Base-by-base conservation (phyloP, 495 filamentous ascomycete species). In the Apodospora peruviana region DNA sequence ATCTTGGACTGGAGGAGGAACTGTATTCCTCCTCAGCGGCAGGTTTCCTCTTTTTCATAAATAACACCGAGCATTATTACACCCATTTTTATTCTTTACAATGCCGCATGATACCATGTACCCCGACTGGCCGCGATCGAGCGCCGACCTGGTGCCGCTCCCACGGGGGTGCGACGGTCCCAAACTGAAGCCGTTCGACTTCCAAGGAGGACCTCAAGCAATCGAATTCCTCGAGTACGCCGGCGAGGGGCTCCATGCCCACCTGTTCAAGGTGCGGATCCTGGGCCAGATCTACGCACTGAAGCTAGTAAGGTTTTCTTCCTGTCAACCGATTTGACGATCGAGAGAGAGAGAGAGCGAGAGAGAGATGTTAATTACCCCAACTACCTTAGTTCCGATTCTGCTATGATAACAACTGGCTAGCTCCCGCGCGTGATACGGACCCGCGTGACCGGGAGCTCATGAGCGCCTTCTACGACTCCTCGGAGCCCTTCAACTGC, bases 101-200 rank as follows among this genome's bases (percentile, higher is more conserved):
- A n/a, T n/a, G n/a, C n/a, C n/a, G n/a, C n/a, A n/a, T 32, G 12
- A 32, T 7, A 32, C 27, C 5, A 32, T 43, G 19, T 43, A 43
- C 27, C 19, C 40, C 24, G 40, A 43, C 40, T 43, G 40, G 40
- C 40, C 40, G 2, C 2, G 27, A n/a, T 24, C 40, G 2, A 23
- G 11, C 21, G 40, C 40, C 21, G 40, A 43, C 27, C n/a, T 43
- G 40, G 20, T 43, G 40, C 40, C 40, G 20, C 40, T 43, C 5
- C 40, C 40, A 4, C 8, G 27, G 11, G n/a, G n/a, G n/a, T 43
- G 40, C 20, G 21, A 24, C 27, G 40, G 40, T 18, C 40, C 40
- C 40, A 43, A 43, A 23, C 40, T 43, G 40, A 21, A 23, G 21
- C 40, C 40, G 21, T 43, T 43, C 21, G 17, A 25, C 40, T 43